phyloP scores from a whole-genome alignment of 2,329 filamentous ascomycete genomes.

The Hirsutella minnesotensis region DNA sequence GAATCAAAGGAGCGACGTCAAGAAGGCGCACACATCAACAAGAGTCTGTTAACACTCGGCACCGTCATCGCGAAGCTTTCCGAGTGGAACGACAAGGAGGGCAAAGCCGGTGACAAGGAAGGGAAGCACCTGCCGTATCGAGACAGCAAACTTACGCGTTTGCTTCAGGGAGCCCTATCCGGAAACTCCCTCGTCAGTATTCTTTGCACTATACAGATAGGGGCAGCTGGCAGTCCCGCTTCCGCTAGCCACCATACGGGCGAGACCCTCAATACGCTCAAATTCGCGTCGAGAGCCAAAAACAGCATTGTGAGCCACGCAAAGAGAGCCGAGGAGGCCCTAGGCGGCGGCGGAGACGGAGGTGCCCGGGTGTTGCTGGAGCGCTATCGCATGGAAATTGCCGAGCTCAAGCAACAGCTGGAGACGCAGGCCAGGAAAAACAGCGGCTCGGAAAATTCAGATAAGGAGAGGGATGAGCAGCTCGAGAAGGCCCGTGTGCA shows the following conservation, averaged over 20 bases:
- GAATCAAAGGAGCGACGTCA: conserved; percentile 89
- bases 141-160: conserved; percentile 90
- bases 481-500: conserved; percentile 64
- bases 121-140: conserved; percentile 90
- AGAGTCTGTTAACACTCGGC: conserved; percentile 86
- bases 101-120: conserved; percentile 63
- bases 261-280: conserved; percentile 91
- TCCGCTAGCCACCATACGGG: conserved; percentile 62
- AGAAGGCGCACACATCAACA: conserved; percentile 97
- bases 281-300: conserved; percentile 92
- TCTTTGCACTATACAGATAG: conserved; percentile 88
- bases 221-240: conserved; percentile 60
- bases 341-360: conserved; percentile 70
- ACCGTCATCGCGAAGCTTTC: conserved; percentile 93
- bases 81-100: conserved; percentile 73
- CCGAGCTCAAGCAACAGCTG: conserved; percentile 67
- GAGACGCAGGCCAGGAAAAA: conserved; percentile 69
- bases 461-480: conserved; percentile 51
- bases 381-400: conserved; percentile 86
- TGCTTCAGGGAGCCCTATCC: conserved; percentile 84
- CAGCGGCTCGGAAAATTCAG: conserved; percentile 50
- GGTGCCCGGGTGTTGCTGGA: conserved; percentile 81
- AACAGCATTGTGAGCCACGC: conserved; percentile 97
- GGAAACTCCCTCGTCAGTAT: conserved; percentile 94
- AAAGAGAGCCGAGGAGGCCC: conserved; percentile 84